Evolutionary conservation across 805 yeast genomes (phyloP).

Genomic region (Candida sithepensis): DNA sequence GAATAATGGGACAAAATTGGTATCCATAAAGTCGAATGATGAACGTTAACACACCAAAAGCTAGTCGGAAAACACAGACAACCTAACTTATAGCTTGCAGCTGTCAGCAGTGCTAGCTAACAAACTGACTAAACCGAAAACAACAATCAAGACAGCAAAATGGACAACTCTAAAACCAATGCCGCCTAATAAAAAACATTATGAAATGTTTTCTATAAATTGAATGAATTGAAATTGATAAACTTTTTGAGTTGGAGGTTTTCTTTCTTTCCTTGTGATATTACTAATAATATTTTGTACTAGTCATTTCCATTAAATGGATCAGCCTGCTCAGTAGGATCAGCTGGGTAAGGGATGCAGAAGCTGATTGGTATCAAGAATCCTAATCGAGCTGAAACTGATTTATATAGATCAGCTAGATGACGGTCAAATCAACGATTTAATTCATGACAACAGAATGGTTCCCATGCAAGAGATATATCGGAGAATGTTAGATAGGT

Average conservation of each 20-base stretch:
- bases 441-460: no score
- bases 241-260: not conserved
- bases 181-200: not conserved
- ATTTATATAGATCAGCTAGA: no score
- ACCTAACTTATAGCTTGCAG: not conserved
- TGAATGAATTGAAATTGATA: not conserved
- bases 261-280: not conserved
- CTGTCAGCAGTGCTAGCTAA: not conserved
- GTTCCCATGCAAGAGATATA: no score
- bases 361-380: no score
- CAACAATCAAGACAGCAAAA: not conserved
- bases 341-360: no score
- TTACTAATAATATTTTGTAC: not conserved
- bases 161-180: not conserved
- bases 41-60: not conserved
- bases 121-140: not conserved
- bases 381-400: no score
- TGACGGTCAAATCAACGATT: no score
- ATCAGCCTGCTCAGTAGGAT: no score
- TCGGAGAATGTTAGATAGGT: no score
- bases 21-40: not conserved
- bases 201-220: not conserved
- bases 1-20: not conserved
- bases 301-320: no score
- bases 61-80: not conserved